Evolutionary conservation across 495 filamentous ascomycete genomes (phyloP).

Genomic region (Hypoxylon subgilvum): DNA sequence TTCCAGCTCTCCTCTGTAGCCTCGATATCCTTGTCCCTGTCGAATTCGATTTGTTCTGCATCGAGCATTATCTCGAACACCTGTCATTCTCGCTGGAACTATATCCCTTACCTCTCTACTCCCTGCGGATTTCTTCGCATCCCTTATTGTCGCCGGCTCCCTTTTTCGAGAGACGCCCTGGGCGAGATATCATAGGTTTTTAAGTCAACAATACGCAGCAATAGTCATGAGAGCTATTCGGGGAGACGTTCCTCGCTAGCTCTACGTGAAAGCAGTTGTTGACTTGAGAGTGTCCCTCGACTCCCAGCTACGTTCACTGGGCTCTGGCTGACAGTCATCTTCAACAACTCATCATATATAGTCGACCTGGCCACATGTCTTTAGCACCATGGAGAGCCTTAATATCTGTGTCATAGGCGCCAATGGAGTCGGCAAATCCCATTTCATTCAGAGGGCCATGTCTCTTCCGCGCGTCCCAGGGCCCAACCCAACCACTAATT

Average conservation of each 20-base stretch:
- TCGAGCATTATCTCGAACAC: not conserved
- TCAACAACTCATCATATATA: constrained; percentile 9
- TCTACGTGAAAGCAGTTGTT: constrained; percentile 12
- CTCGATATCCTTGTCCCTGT: not conserved
- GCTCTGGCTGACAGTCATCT: not conserved
- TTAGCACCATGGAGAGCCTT: constrained; percentile 63
- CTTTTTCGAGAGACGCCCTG: constrained; percentile 8
- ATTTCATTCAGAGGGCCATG: constrained; percentile 82
- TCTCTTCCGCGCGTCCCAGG: constrained; percentile 66
- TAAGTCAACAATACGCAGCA: not conserved
- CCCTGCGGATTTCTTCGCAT: not conserved
- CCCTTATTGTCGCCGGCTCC: not conserved
- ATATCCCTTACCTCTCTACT: constrained; percentile 10
- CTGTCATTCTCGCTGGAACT: not conserved
- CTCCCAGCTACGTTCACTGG: constrained; percentile 2
- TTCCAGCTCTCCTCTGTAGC: not conserved
- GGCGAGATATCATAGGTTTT: not conserved
- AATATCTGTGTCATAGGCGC: constrained; percentile 87
- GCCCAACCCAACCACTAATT: constrained; percentile 62
- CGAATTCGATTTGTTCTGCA: constrained; percentile 1
- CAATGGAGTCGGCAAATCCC: constrained; percentile 83
- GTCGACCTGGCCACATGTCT: constrained; percentile 3
- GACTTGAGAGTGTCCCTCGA: constrained; percentile 19
- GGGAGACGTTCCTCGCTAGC: constrained; percentile 7
- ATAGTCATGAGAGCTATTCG: constrained; percentile 28